Conservation (phyloP, 2,329 filamentous ascomycete genomes). For the Trichoderma cornu-damae region DNA sequence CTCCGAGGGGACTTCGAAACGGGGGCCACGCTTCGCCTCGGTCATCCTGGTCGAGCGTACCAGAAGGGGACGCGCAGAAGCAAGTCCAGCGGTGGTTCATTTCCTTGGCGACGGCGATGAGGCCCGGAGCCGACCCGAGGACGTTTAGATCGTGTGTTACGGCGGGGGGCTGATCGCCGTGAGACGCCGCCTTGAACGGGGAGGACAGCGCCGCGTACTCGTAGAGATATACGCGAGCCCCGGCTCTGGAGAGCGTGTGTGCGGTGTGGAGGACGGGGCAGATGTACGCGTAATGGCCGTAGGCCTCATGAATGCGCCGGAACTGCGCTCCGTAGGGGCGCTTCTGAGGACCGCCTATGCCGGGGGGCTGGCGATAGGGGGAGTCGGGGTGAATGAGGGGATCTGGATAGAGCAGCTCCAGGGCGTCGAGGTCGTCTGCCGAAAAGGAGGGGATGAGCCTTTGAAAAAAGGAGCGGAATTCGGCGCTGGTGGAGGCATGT, state of each 20-base stretch:
- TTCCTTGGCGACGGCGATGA: constrained; percentile 34
- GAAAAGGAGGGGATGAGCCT: constrained; percentile 55
- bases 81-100: constrained; percentile 43
- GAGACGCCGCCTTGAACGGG: constrained; percentile 39
- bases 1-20: constrained; percentile 39
- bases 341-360: constrained; percentile 21
- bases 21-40: constrained; percentile 35
- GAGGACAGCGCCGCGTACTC: constrained; percentile 50
- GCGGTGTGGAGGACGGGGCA: constrained; percentile 59
- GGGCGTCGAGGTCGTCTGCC: constrained; percentile 45
- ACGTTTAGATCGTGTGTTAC: constrained; percentile 40
- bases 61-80: constrained; percentile 31
- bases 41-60: constrained; percentile 21
- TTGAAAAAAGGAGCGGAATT: constrained; percentile 58
- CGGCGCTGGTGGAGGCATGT: constrained; percentile 39
- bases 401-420: constrained; percentile 60
- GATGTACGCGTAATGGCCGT: constrained; percentile 61
- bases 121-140: constrained; percentile 34
- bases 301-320: constrained; percentile 54
- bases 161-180: constrained; percentile 43
- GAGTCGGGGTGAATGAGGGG: constrained; percentile 39
- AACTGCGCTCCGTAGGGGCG: constrained; percentile 48
- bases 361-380: constrained; percentile 37
- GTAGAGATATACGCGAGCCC: constrained; percentile 49
- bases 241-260: constrained; percentile 32